Evolutionary conservation across 2,329 filamentous ascomycete genomes (phyloP).

Genomic region (Fusarium sp.): DNA sequence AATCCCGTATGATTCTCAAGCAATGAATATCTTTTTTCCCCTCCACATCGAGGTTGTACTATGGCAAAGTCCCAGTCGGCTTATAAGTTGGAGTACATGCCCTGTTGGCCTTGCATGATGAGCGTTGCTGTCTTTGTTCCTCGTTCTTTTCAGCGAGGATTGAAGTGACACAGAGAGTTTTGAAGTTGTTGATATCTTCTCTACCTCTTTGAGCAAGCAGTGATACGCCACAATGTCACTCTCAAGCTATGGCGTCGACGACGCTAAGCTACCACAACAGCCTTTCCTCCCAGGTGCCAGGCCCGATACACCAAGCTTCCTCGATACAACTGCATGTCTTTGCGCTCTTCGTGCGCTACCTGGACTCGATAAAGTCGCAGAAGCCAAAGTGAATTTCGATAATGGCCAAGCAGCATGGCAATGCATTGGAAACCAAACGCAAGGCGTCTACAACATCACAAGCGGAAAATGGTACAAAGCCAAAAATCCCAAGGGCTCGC

Average conservation of each 20-base stretch:
- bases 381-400: conserved; percentile 15
- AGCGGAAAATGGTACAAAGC: conserved; percentile 59
- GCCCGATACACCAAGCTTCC: conserved; percentile 53
- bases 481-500: conserved; percentile 41
- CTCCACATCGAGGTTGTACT: neutral
- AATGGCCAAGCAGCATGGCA: conserved; percentile 53
- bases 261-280: conserved; percentile 51
- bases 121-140: neutral
- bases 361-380: conserved; percentile 6
- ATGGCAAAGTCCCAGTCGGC: neutral
- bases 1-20: conserved; percentile 9
- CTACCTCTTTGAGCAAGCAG: neutral
- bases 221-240: conserved; percentile 32
- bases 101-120: neutral
- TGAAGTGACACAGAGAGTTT: neutral
- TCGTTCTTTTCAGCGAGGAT: neutral
- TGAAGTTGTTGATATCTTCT: neutral
- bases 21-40: neutral
- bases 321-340: conserved; percentile 56
- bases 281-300: conserved; percentile 53
- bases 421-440: conserved; percentile 59
- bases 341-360: conserved; percentile 51
- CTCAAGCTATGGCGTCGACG: conserved; percentile 31
- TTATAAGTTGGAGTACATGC: conserved; percentile 26
- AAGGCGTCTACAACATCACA: conserved; percentile 52